A percentile compares a stretch with the other conserved stretches of the same genome.
phyloP scores from a whole-genome alignment of 1,284 basidiomycete species.

The Irpex sp. region DNA sequence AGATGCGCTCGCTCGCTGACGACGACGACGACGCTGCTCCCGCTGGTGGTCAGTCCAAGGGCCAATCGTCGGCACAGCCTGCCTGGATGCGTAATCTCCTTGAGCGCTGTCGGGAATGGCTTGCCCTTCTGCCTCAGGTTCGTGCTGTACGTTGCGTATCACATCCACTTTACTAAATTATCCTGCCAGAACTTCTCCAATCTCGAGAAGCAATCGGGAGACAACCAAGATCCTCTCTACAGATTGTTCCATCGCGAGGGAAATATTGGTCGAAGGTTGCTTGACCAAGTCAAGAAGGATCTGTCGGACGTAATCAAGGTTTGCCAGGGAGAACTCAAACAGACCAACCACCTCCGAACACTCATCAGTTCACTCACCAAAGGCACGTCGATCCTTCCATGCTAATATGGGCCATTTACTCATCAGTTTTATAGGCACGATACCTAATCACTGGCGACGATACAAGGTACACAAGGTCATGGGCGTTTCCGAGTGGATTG shows the following conservation, averaged over 20 bases:
- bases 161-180: no score
- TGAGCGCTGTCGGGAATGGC: conserved; percentile 80
- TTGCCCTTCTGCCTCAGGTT: conserved; percentile 70
- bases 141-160: conserved; percentile 27
- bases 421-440: conserved; percentile 54
- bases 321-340: conserved; percentile 83
- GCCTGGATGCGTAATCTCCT: conserved; percentile 88
- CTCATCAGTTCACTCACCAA: conserved; percentile 86
- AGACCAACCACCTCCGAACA: conserved; percentile 88
- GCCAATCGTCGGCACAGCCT: conserved; percentile 68
- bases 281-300: conserved; percentile 75
- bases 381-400: conserved; percentile 40
- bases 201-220: conserved; percentile 55
- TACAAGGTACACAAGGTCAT: conserved; percentile 84
- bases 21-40: conserved; percentile 63
- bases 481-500: conserved; percentile 80
- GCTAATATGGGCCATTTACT: conserved; percentile 1
- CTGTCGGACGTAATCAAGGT: conserved; percentile 78
- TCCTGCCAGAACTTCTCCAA: conserved; percentile 60
- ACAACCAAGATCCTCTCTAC: conserved; percentile 79
- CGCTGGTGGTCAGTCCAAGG: conserved; percentile 47
- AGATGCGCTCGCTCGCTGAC: conserved; percentile 87
- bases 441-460: conserved; percentile 81
- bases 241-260: conserved; percentile 88
- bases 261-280: conserved; percentile 70